phyloP scores from a whole-genome alignment of 2,329 filamentous ascomycete genomes.

The Fusarium sp. region DNA sequence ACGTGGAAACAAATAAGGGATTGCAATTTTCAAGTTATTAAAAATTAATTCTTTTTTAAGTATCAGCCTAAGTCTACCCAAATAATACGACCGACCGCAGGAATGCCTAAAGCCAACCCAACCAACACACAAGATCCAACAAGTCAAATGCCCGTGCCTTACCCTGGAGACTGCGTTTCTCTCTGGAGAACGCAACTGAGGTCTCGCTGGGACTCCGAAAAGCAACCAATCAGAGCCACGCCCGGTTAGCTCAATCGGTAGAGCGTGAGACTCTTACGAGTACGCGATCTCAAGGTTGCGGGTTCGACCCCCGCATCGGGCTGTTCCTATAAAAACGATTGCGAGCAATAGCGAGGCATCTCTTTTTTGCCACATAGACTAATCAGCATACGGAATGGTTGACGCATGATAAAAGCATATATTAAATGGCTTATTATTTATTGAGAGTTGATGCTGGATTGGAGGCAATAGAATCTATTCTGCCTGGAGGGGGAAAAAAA shows the following conservation, averaged over 20 bases:
- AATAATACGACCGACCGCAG: no score
- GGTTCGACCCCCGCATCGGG: constrained; percentile 61
- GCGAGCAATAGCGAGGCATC: constrained; percentile 12
- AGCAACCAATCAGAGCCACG: constrained; percentile 39
- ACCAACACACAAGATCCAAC: no score
- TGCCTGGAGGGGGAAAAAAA: no score
- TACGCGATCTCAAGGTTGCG: constrained; percentile 62
- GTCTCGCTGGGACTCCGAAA: fast-evolving
- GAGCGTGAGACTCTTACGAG: constrained; percentile 73
- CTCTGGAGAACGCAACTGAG: neutral
- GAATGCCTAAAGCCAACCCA: neutral
- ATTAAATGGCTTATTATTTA: no score
- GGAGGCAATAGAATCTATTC: no score
- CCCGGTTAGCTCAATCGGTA: constrained; percentile 55
- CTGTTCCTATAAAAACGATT: constrained; percentile 48
- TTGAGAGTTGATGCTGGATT: no score
- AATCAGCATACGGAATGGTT: no score
- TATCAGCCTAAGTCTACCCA: fast-evolving
- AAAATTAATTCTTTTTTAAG: no score
- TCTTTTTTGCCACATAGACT: neutral
- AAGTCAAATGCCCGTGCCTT: neutral
- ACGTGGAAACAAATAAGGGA: no score
- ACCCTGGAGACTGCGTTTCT: neutral
- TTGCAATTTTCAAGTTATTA: fast-evolving
- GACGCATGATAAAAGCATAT: no score